Base-by-base conservation (phyloP, 257 asterid species). In the Solanum pinnatisectum region DNA sequence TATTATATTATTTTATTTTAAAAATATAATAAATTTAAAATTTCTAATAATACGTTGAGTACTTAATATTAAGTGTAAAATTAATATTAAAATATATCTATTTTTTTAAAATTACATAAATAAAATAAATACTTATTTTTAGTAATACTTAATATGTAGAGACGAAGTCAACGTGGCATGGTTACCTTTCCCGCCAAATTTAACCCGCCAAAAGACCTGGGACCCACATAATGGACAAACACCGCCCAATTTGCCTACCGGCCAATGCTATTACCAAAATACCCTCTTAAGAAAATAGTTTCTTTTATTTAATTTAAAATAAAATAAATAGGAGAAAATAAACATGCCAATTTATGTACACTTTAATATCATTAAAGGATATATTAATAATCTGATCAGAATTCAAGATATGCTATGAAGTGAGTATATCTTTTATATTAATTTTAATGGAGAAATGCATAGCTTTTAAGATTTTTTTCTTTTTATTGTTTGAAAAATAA, bases 111-210 rank as follows among this genome's bases (percentile, higher is more conserved):
- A 46, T 4, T 46, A 46, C 18, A 13, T 49, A 49, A 15, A 49
- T 49, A 49, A 49, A 49, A 49, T 49, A 49, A 49, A 49, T 49
- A 49, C 60, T 49, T 16, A 49, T 49, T 2, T 14, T 46, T 46
- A 46, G 20, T 46, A 46, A 49, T 49, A 49, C 60, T 49, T 49
- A 40, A 40, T 40, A 14, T 46, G 59, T 46, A 16, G 60, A 49
- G 23, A 15, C 9, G 60, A 49, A 72, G 87, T 85, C 89, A 63
- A 89, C 60, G 82, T 87, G 23, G 56, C 84, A 86, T 84, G 87
- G 88, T 89, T 84, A 70, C 20, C n/a, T 74, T 85, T 36, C 91
- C 91, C 89, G 89, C 89, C 90, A 89, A 89, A 86, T 27, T 82
- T 79, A 70, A 86, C 90, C 87, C 88, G 89, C 89, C 88, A 88